Evolutionary conservation across 306 rosid species (phyloP).

Genomic region (Begonia fuchsioides): DNA sequence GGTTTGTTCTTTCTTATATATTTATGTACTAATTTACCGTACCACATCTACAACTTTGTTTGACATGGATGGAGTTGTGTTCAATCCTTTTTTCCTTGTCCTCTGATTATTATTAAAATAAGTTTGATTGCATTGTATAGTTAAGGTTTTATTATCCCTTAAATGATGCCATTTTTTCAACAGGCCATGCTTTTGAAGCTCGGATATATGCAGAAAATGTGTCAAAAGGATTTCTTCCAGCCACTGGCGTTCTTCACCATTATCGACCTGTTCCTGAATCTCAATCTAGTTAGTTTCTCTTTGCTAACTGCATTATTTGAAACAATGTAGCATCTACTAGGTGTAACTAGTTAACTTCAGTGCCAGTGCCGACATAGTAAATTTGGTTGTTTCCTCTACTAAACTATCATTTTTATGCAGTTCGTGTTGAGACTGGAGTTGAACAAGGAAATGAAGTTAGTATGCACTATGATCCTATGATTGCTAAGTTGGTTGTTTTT

Average conservation of each 20-base stretch:
- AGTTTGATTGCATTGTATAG: background rate
- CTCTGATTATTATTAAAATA: no score
- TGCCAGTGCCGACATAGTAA: background rate
- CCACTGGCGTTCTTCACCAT: constrained; percentile 90
- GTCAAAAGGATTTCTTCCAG: constrained; percentile 92
- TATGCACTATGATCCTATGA: constrained; percentile 99
- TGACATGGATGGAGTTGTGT: no score
- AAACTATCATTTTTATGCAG: constrained; percentile 27
- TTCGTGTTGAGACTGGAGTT: constrained; percentile 94
- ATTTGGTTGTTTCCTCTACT: constrained; percentile 7
- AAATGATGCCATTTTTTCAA: constrained; percentile 6
- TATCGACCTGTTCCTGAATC: constrained; percentile 53
- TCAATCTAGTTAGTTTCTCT: constrained; percentile 40
- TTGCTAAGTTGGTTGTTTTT: constrained; percentile 93
- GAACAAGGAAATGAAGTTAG: constrained; percentile 83
- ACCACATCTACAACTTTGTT: no score
- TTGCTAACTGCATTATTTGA: constrained; percentile 8
- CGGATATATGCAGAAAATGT: constrained; percentile 98
- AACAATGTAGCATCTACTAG: constrained; percentile 5
- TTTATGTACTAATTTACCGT: no score
- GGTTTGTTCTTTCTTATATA: no score
- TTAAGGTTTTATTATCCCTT: background rate
- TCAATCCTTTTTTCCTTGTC: no score
- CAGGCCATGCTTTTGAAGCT: constrained; percentile 96
- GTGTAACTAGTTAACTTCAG: no score